phyloP scores from a whole-genome alignment of 768 basidiomycete genomes.

The Phylloporus sp. region DNA sequence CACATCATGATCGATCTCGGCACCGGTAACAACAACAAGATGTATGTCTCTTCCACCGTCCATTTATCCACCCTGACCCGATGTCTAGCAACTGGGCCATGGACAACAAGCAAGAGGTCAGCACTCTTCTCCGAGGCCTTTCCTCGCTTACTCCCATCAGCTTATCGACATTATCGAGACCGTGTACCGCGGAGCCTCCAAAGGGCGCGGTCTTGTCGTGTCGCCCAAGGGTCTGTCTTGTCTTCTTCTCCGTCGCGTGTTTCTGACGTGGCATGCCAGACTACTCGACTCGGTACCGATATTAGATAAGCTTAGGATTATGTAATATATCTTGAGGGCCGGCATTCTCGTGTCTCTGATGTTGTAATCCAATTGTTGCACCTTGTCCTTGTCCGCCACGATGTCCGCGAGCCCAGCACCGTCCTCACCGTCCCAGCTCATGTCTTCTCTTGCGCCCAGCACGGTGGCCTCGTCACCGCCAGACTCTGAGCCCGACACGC shows the following conservation, averaged over 20 bases:
- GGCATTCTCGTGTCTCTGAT: conserved; percentile 27
- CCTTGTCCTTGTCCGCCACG: neutral
- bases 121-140: neutral
- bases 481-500: conserved; percentile 13
- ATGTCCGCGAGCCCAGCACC: conserved; percentile 23
- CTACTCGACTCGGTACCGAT: conserved; percentile 79
- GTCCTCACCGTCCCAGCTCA: conserved; percentile 7
- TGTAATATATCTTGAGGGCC: conserved; percentile 16
- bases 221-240: conserved; percentile 78
- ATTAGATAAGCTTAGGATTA: conserved; percentile 33
- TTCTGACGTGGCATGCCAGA: conserved; percentile 38
- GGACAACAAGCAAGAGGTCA: conserved; percentile 95
- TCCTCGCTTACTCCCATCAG: conserved; percentile 36
- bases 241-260: neutral
- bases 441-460: conserved; percentile 23
- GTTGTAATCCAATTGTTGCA: conserved; percentile 18
- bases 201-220: conserved; percentile 96
- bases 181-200: conserved; percentile 95
- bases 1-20: conserved; percentile 99
- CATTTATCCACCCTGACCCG: neutral
- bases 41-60: conserved; percentile 49
- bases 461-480: conserved; percentile 27
- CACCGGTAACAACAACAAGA: conserved; percentile 99
- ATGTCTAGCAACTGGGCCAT: conserved; percentile 93
- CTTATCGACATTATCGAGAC: conserved; percentile 98